Conservation (phyloP, 257 asterid species). For the Solanum lycopersicoides region DNA sequence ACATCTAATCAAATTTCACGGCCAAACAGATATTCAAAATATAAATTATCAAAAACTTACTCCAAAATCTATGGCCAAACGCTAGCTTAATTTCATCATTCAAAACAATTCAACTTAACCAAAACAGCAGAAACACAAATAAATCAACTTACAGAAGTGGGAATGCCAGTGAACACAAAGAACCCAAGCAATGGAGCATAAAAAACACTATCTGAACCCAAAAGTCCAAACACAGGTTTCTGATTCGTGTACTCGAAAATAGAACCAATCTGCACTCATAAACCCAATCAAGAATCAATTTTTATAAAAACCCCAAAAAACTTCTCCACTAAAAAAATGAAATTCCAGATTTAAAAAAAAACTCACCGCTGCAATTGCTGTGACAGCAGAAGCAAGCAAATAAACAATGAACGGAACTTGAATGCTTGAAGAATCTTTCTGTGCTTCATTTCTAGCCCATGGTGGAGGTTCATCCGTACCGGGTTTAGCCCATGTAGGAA, state of each 20-base stretch:
- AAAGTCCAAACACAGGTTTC: conserved; percentile 71
- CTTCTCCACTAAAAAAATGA: neutral
- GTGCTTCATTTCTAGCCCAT: conserved; percentile 78
- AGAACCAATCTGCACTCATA: conserved; percentile 68
- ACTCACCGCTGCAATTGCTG: conserved; percentile 93
- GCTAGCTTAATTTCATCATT: neutral
- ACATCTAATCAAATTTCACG: neutral
- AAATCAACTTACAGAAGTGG: conserved; percentile 52
- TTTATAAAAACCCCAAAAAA: neutral
- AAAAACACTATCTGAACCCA: conserved; percentile 67
- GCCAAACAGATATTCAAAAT: neutral
- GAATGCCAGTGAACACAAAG: conserved; percentile 80
- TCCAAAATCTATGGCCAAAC: neutral
- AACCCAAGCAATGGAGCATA: conserved; percentile 93
- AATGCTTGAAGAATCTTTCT: conserved; percentile 38
- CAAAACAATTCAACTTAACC: neutral
- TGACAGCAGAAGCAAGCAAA: conserved; percentile 79
- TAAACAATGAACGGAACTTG: conserved; percentile 67
- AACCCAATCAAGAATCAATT: conserved; percentile 8
- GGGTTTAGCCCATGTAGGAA: conserved; percentile 81
- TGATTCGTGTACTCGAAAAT: conserved; percentile 81
- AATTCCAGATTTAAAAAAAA: neutral
- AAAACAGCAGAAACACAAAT: neutral
- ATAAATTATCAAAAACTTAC: neutral
- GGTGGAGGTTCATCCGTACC: conserved; percentile 82